Conservation (phyloP, 140 eudicot species). For the Cichorium intybus region DNA sequence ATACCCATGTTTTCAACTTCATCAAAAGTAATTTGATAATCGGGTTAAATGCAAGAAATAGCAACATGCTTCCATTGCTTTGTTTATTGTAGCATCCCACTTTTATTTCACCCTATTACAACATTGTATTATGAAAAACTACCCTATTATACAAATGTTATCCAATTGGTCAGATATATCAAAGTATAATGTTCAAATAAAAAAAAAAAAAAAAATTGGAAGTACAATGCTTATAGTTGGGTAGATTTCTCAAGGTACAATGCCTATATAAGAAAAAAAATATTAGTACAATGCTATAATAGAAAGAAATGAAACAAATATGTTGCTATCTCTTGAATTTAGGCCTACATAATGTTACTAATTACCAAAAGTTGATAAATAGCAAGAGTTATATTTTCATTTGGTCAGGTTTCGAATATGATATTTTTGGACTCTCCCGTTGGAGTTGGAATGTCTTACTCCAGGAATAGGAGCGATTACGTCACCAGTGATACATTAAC, state of each 20-base stretch:
- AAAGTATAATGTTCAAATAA: background rate
- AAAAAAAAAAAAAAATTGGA: background rate
- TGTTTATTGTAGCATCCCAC: background rate
- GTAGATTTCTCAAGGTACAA: background rate
- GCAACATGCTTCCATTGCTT: background rate
- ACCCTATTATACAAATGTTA: background rate
- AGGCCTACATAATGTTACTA: background rate
- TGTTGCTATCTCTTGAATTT: background rate
- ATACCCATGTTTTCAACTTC: background rate
- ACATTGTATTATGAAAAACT: background rate
- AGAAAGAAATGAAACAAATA: background rate
- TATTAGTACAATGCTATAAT: background rate
- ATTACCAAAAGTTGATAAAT: constrained; percentile 1
- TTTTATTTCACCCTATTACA: background rate
- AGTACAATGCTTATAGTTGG: background rate
- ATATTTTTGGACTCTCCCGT: constrained; percentile 86
- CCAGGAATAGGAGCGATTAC: constrained; percentile 61
- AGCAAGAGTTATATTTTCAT: constrained; percentile 5
- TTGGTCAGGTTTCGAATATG: constrained; percentile 57
- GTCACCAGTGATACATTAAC: constrained; percentile 62
- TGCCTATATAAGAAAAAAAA: background rate
- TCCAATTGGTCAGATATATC: background rate
- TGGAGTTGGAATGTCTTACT: constrained; percentile 89
- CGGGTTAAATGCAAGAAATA: background rate
- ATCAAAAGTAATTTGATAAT: constrained; percentile 2